Evolutionary conservation across 1,139 yeast species (phyloP).

Genomic region (Blastobotrys illinoisensis): DNA sequence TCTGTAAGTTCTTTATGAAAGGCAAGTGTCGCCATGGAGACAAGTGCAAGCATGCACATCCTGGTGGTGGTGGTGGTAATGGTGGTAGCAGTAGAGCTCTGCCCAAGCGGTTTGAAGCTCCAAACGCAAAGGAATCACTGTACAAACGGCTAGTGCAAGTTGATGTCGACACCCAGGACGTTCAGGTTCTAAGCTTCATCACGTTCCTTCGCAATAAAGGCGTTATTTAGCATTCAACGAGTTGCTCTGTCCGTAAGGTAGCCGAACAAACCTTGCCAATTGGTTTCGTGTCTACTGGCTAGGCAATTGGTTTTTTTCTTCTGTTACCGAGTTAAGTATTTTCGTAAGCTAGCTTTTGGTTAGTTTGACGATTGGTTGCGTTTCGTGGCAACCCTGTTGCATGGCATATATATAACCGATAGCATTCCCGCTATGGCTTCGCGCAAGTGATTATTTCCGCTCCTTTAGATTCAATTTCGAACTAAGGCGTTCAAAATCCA

Average conservation of each 20-base stretch:
- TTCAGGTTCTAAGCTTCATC: conserved; percentile 30
- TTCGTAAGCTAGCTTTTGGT: neutral
- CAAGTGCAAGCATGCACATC: conserved; percentile 30
- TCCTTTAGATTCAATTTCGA: neutral
- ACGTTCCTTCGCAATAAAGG: conserved; percentile 14
- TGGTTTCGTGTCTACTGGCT: too few species aligned
- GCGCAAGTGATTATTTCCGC: neutral
- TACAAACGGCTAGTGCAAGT: conserved; percentile 35
- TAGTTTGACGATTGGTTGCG: neutral
- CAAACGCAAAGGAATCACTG: conserved; percentile 27
- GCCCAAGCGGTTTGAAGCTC: conserved; percentile 35
- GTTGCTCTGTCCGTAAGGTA: neutral
- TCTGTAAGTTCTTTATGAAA: conserved; percentile 29
- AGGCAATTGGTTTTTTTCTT: neutral
- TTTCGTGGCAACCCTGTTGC: neutral
- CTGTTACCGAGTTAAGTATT: neutral
- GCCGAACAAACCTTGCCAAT: neutral
- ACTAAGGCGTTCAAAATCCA: neutral
- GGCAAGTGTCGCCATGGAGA: conserved; percentile 32
- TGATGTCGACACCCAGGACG: conserved; percentile 35
- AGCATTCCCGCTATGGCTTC: neutral
- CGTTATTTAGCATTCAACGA: neutral
- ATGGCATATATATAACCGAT: neutral
- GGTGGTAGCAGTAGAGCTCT: conserved; percentile 7
- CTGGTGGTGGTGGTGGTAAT: conserved; percentile 5